phyloP scores from a whole-genome alignment of 2,329 filamentous ascomycete species.

The Aspergillus bombycis region DNA sequence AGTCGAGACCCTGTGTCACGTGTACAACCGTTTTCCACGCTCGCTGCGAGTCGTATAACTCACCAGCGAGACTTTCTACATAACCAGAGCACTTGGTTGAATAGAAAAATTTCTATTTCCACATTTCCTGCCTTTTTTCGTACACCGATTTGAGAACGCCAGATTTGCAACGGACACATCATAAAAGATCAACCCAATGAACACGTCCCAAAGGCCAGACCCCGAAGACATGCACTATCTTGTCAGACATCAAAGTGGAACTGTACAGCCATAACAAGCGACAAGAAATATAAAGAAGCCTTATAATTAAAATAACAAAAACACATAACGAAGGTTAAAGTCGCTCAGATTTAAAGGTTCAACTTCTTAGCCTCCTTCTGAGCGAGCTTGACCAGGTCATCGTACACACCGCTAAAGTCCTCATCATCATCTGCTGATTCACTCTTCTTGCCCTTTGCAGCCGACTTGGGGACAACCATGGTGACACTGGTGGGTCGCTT shows the following conservation, averaged over 20 bases:
- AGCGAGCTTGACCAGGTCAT: constrained; percentile 61
- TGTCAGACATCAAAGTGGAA: constrained; percentile 40
- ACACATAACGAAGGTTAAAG: constrained; percentile 24
- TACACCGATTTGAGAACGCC: constrained; percentile 45
- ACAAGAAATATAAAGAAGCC: constrained; percentile 27
- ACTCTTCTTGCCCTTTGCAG: constrained; percentile 57
- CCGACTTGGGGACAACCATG: constrained; percentile 67
- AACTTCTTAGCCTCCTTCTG: constrained; percentile 62
- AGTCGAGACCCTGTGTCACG: background rate
- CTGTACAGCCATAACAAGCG: constrained; percentile 39
- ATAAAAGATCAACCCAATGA: constrained; percentile 36
- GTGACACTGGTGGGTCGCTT: constrained; percentile 97
- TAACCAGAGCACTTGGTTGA: constrained; percentile 5
- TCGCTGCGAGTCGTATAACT: background rate
- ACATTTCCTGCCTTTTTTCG: constrained; percentile 42
- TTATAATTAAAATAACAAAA: constrained; percentile 31
- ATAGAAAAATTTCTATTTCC: constrained; percentile 22
- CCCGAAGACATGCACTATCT: constrained; percentile 43
- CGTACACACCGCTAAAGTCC: constrained; percentile 58
- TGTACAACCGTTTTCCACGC: background rate
- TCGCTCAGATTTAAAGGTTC: constrained; percentile 48
- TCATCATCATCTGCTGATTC: constrained; percentile 48
- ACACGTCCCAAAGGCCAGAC: constrained; percentile 40
- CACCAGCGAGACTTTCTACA: background rate
- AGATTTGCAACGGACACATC: constrained; percentile 41